Evolutionary conservation across 345 rosid genomes (phyloP), one percentile per base, ranked within the genome.

Genomic region (Hirschfeldia incana): DNA sequence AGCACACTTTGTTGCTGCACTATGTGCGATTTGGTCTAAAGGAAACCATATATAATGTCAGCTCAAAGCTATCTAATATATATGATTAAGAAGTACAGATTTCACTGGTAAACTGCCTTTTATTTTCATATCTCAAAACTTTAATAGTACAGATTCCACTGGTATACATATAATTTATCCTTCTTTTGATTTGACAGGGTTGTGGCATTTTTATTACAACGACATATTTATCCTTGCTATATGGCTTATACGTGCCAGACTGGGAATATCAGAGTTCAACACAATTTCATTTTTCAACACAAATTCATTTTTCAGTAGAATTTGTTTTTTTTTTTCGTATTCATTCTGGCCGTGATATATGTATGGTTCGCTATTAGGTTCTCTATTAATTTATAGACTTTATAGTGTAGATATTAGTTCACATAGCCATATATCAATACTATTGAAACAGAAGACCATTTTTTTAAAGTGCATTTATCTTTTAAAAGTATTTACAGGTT

Each of bases 11-110:
- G 85, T 89, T 26, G 89, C 86, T 8, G 94, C 96, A 49, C 5
- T 87, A 33, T 90, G 96, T 74, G 94, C 91, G 86, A 94, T 91
- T 83, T 94, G 97, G 97, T 85, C 90, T 3, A 93, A 86, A 77
- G 85, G 80, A n/a, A 74, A 74, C 69, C 85, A 81, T 71, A 82
- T 21, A 21, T 21, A 29, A 29, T 29, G 30, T 29, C 3, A 29
- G 77, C 67, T 86, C 97, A 53, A 80, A 64, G 36, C 67, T 76
- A 59, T 83, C 88, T 21, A 21, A 21, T 21, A 21, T 21, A 21
- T 70, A 17, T 87, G 70, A 57, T 82, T 73, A 86, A 72, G 80
- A 91, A 83, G 77, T 91, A 90, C 76, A 77, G 74, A 73, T 80
- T 69, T 34, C 97, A 93, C 32, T 86, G 93, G 93, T 93, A 26